These are phyloP conservation scores for Agapanthus africanus DNA, from an alignment of 106 monocot species.

Conservation along the genomic window DNA sequence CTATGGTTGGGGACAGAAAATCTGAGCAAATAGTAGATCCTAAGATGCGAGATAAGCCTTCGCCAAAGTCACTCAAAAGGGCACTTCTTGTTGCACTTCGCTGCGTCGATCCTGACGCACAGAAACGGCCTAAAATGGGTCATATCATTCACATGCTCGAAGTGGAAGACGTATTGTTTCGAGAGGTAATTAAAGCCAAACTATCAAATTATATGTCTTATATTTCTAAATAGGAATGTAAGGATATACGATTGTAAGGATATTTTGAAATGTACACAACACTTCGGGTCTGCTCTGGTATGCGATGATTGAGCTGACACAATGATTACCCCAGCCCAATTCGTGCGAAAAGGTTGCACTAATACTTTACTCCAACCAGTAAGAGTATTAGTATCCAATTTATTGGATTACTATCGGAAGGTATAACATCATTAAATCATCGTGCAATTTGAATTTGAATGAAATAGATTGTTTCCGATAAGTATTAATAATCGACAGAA, in stretches of 20 bases:
- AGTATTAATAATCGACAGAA: too few species aligned
- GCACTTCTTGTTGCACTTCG: conserved; percentile 76
- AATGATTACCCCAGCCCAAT: too few species aligned
- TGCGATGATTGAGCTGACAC: too few species aligned
- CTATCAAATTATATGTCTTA: neutral
- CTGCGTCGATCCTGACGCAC: conserved; percentile 80
- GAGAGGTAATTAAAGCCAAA: conserved; percentile 37
- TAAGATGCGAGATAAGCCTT: conserved; percentile 56
- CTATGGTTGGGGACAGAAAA: conserved; percentile 63
- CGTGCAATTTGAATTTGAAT: too few species aligned
- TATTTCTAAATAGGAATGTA: neutral
- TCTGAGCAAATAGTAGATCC: conserved; percentile 69
- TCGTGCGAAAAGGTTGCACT: too few species aligned
- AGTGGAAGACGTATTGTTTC: conserved; percentile 45
- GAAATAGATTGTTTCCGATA: too few species aligned
- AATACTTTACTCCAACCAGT: too few species aligned
- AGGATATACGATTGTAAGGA: neutral
- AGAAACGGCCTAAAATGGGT: conserved; percentile 75
- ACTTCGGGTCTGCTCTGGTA: too few species aligned
- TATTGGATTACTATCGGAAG: too few species aligned
- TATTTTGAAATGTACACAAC: neutral
- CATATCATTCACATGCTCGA: conserved; percentile 88
- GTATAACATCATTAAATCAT: too few species aligned
- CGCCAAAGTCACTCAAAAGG: conserved; percentile 69
- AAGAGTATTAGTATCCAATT: too few species aligned